phyloP scores from a whole-genome alignment of 164 flowering plant species.

The Magnolia kwangsiensis region DNA sequence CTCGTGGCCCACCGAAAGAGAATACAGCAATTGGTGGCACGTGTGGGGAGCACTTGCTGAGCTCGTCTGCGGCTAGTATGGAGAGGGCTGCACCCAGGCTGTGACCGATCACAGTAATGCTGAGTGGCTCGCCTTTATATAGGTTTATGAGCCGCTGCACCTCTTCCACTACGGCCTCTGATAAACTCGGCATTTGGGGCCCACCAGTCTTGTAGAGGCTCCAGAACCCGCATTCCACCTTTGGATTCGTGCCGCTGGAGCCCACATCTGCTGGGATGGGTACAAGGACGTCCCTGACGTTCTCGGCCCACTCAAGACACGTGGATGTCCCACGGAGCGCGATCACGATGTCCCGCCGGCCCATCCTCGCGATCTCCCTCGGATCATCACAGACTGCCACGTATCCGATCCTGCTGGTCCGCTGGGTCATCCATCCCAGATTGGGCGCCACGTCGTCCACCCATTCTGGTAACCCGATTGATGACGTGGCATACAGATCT shows the following conservation, averaged over 20 bases:
- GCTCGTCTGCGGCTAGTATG: conserved; percentile 64
- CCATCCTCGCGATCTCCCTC: conserved; percentile 82
- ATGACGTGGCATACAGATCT: conserved; percentile 81
- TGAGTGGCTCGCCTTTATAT: conserved; percentile 69
- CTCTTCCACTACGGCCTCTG: conserved; percentile 56
- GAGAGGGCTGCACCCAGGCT: conserved; percentile 93
- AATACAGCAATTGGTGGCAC: conserved; percentile 73
- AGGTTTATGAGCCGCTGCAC: conserved; percentile 39
- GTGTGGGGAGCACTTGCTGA: conserved; percentile 33
- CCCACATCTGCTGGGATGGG: conserved; percentile 15
- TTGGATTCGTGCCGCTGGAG: conserved; percentile 23
- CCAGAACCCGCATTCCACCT: conserved; percentile 77
- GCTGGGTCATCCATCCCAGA: conserved; percentile 92
- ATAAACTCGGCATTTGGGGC: conserved; percentile 52
- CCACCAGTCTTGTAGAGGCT: conserved; percentile 65
- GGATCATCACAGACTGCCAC: conserved; percentile 87
- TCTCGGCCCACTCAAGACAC: conserved; percentile 95
- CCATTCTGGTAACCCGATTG: conserved; percentile 78
- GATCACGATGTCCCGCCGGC: conserved; percentile 83
- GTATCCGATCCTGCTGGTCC: conserved; percentile 85
- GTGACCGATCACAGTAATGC: conserved; percentile 86
- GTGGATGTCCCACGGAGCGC: conserved; percentile 91
- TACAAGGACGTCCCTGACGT: conserved; percentile 53
- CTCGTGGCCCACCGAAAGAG: conserved; percentile 90
- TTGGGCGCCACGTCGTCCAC: conserved; percentile 80